Conservation (phyloP, 257 asterid species). For the Paraleonurus japonicus region DNA sequence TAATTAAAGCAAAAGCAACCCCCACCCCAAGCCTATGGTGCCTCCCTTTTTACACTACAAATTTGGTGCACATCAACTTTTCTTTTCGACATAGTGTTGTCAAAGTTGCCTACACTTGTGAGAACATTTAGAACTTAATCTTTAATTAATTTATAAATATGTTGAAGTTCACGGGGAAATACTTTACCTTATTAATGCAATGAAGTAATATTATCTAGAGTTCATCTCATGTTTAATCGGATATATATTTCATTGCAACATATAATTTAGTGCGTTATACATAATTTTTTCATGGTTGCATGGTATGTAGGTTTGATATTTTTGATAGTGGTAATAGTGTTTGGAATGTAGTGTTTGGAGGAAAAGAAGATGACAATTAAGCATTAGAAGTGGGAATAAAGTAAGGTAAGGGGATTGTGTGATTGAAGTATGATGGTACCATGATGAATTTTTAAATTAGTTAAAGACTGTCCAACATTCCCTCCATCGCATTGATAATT, state of each 20-base stretch:
- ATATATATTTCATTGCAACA: too few relatives aligned
- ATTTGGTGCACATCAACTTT: constrained; percentile 37
- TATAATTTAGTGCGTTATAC: neutral
- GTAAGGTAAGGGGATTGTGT: constrained; percentile 51
- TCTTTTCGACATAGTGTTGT: neutral
- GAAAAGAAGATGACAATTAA: constrained; percentile 50
- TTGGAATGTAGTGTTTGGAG: constrained; percentile 61
- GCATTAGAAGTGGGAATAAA: constrained; percentile 67
- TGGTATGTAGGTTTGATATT: neutral
- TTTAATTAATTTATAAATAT: too few relatives aligned
- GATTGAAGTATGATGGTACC: constrained; percentile 48
- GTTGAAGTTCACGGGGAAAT: too few relatives aligned
- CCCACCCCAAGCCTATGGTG: neutral
- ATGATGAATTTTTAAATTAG: constrained; percentile 26
- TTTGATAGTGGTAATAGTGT: constrained; percentile 21
- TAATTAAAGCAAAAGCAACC: neutral
- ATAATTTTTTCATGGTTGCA: neutral
- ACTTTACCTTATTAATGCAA: too few relatives aligned
- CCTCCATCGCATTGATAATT: constrained; percentile 33
- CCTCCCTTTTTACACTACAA: neutral
- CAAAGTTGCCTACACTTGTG: neutral
- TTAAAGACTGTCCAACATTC: constrained; percentile 43
- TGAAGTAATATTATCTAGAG: too few relatives aligned
- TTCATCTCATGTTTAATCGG: too few relatives aligned
- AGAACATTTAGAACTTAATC: neutral